Percentiles rank a stretch among this genome's conserved stretches.
Evolutionary conservation across 306 rosid species (phyloP).

Genomic region (Senna tora): DNA sequence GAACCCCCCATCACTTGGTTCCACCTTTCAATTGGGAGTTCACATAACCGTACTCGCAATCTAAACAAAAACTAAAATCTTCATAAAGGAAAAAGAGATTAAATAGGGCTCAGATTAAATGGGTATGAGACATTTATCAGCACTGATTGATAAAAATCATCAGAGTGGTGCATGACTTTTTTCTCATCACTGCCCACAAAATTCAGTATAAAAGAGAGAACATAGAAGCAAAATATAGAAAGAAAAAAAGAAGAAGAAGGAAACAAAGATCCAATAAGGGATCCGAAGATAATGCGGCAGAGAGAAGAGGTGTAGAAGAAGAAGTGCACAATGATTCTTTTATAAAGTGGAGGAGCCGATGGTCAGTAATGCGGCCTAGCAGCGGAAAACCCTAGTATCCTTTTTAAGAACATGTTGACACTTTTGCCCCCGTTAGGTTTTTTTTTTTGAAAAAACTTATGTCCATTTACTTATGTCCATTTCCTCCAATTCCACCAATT

Average conservation of each 20-base stretch:
- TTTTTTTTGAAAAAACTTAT: not conserved
- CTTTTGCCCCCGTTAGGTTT: not conserved
- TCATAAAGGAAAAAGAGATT: not conserved
- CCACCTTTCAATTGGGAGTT: not conserved
- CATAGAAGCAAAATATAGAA: not conserved
- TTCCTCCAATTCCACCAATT: no score
- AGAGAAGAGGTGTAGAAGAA: not conserved
- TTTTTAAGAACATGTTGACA: not conserved
- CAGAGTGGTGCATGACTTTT: constrained; percentile 98
- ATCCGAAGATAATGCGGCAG: not conserved
- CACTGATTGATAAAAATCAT: constrained; percentile 54
- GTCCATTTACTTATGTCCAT: no score
- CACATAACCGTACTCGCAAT: not conserved
- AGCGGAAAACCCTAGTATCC: constrained; percentile 37
- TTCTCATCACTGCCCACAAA: constrained; percentile 67
- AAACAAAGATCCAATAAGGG: not conserved
- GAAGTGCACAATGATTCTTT: not conserved
- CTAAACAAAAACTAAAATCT: not conserved
- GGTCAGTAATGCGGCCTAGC: not conserved
- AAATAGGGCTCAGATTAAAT: constrained; percentile 50
- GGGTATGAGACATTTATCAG: constrained; percentile 84
- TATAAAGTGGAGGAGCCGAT: constrained; percentile 8
- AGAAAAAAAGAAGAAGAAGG: no score
- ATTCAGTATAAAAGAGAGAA: no score
- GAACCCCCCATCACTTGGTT: constrained; percentile 76